Evolutionary conservation across 208 protist genomes (phyloP).

Genomic region (Trypanosomatidae sp.): DNA sequence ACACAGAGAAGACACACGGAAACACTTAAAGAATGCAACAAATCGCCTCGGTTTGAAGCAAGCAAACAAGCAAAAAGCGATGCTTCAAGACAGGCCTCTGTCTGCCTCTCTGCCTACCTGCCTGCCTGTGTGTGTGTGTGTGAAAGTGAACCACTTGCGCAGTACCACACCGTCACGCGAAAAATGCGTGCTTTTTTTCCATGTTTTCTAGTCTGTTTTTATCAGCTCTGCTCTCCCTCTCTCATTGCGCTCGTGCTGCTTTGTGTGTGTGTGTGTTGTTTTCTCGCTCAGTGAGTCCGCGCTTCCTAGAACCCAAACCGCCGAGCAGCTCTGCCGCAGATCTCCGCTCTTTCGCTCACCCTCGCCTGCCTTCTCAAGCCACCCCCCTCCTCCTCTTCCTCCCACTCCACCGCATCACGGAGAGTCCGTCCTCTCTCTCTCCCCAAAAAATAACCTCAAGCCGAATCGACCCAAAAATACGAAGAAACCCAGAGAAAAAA

Average conservation of each 20-base stretch:
- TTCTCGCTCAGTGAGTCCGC: background rate
- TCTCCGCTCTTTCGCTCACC: background rate
- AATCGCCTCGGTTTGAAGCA: too few species aligned
- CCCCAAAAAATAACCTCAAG: background rate
- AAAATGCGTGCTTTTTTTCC: background rate
- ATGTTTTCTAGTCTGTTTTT: background rate
- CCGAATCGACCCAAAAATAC: slow-evolving; percentile 1
- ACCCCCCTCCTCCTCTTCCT: background rate
- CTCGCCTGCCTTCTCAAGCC: background rate
- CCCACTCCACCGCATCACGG: background rate
- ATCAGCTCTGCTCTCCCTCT: background rate
- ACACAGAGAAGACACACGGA: slow-evolving; percentile 8
- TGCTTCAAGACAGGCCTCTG: too few species aligned
- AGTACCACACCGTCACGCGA: too few species aligned
- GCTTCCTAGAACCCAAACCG: background rate
- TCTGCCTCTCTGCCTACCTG: too few species aligned
- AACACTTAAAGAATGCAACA: background rate
- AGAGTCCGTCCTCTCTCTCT: background rate
- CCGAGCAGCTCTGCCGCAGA: background rate
- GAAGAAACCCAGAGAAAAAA: background rate
- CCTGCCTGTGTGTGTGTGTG: too few species aligned
- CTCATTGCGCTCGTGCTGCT: too few species aligned
- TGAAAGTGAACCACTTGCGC: too few species aligned
- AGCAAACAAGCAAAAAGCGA: too few species aligned
- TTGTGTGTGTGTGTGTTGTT: too few species aligned